Evolutionary conservation across 2,329 filamentous ascomycete species (phyloP).

Genomic region (Apiospora koreana): DNA sequence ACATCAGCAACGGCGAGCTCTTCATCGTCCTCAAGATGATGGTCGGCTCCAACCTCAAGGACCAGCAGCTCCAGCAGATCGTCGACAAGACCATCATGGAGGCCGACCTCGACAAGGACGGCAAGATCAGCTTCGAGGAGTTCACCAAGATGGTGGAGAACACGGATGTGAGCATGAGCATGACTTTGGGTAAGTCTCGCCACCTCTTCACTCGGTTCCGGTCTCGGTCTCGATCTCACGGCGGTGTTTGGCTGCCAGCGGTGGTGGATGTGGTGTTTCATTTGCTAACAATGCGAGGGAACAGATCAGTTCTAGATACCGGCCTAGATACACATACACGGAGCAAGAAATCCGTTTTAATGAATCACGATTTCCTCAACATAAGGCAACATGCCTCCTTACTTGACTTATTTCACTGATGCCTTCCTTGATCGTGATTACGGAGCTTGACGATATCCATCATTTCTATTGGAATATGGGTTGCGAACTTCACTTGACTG

Average conservation of each 20-base stretch:
- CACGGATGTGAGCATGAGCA: slow-evolving; percentile 77
- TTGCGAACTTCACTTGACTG: not conserved
- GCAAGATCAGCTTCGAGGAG: slow-evolving; percentile 99
- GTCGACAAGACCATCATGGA: slow-evolving; percentile 99
- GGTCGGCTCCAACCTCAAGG: slow-evolving; percentile 98
- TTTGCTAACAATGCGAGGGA: not conserved
- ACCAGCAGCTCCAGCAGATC: slow-evolving; percentile 98
- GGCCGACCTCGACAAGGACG: slow-evolving; percentile 91
- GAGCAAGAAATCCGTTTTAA: slow-evolving; percentile 7
- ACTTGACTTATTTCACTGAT: not conserved
- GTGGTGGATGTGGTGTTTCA: not conserved
- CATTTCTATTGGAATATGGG: not conserved
- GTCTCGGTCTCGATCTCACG: slow-evolving; percentile 7
- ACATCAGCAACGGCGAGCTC: slow-evolving; percentile 97
- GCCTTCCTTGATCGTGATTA: not conserved
- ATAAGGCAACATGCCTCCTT: not conserved
- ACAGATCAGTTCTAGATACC: slow-evolving; percentile 32
- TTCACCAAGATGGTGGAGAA: slow-evolving; percentile 99
- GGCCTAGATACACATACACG: slow-evolving; percentile 13
- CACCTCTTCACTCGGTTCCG: not conserved
- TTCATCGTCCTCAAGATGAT: slow-evolving; percentile 99
- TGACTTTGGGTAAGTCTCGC: slow-evolving; percentile 63
- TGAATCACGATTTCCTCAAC: slow-evolving; percentile 10
- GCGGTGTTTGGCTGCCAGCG: not conserved
- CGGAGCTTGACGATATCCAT: not conserved